Evolutionary conservation across 768 basidiomycete species (phyloP).

Genomic region (Xerocomellus intermedius): DNA sequence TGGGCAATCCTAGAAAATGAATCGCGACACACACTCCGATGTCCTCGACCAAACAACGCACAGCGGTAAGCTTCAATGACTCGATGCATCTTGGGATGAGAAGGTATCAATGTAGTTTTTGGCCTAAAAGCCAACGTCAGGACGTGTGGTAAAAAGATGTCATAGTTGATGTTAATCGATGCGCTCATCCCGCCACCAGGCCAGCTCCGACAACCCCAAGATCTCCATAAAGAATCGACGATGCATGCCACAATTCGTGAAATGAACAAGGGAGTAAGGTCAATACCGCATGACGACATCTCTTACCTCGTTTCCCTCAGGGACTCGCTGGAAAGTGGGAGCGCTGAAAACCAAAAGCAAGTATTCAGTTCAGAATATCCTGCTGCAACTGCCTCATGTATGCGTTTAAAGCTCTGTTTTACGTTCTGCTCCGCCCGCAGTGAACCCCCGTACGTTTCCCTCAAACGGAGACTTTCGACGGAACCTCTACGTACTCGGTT

Average conservation of each 20-base stretch:
- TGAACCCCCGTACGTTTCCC: slow-evolving; percentile 13
- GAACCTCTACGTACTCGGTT: slow-evolving; percentile 81
- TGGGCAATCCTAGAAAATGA: slow-evolving; percentile 20
- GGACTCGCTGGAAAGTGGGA: slow-evolving; percentile 34
- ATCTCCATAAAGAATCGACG: slow-evolving; percentile 1
- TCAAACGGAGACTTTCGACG: slow-evolving; percentile 50
- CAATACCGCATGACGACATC: too few species aligned
- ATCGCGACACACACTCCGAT: slow-evolving; percentile 38
- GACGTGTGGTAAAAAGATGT: slow-evolving; percentile 9
- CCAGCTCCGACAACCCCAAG: slow-evolving; percentile 9
- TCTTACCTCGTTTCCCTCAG: slow-evolving; percentile 17
- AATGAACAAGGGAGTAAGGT: slow-evolving; percentile 12
- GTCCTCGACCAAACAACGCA: slow-evolving; percentile 39
- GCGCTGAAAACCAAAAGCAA: slow-evolving; percentile 53
- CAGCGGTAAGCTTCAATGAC: slow-evolving; percentile 28
- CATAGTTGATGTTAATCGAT: not conserved
- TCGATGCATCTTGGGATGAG: not conserved
- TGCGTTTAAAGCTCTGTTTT: slow-evolving; percentile 39
- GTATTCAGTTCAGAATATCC: slow-evolving; percentile 21
- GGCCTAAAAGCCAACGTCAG: slow-evolving; percentile 2
- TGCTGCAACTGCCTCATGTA: slow-evolving; percentile 15
- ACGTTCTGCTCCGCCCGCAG: slow-evolving; percentile 10
- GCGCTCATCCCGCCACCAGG: slow-evolving; percentile 10
- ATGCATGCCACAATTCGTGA: not conserved
- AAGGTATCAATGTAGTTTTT: not conserved